Evolutionary conservation across 208 protist species (phyloP).

Genomic region (Kentomonas sorsogonicus): DNA sequence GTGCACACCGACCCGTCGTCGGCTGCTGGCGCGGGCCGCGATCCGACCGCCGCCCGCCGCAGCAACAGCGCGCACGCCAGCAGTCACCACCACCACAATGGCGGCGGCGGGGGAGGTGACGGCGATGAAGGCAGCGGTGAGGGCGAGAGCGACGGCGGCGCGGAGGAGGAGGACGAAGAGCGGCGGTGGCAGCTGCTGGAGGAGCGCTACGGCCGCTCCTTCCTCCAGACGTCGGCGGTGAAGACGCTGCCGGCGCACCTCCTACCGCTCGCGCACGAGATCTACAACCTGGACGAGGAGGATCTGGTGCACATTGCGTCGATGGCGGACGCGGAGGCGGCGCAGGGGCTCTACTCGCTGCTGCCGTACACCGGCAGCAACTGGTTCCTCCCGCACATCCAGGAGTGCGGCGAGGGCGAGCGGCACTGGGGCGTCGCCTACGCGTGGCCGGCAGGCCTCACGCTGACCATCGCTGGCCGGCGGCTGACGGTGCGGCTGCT

Average conservation of each 20-base stretch:
- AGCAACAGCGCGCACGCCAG: background rate
- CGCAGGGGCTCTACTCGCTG: slow-evolving; percentile 62
- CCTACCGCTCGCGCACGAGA: slow-evolving; percentile 39
- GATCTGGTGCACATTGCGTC: slow-evolving; percentile 53
- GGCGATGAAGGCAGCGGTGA: background rate
- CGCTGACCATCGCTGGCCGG: slow-evolving; percentile 43
- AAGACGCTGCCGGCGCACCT: slow-evolving; percentile 45
- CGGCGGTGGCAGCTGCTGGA: background rate
- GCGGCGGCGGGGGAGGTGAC: slow-evolving; percentile 1
- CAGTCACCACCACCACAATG: slow-evolving; percentile 2
- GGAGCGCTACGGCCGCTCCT: slow-evolving; percentile 23
- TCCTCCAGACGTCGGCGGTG: slow-evolving; percentile 20
- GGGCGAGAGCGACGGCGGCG: background rate
- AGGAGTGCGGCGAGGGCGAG: slow-evolving; percentile 31
- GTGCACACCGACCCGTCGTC: background rate
- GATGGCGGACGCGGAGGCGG: slow-evolving; percentile 44
- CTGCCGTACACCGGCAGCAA: slow-evolving; percentile 65
- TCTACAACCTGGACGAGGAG: slow-evolving; percentile 36
- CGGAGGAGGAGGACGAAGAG: background rate
- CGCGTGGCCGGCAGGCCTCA: slow-evolving; percentile 31
- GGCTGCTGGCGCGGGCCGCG: background rate
- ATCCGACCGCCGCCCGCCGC: background rate
- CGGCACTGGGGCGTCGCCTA: slow-evolving; percentile 42
- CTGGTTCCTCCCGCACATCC: slow-evolving; percentile 68
- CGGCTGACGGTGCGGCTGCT: slow-evolving; percentile 43